phyloP scores from a whole-genome alignment of 345 rosid genomes.

The Salix udensis region DNA sequence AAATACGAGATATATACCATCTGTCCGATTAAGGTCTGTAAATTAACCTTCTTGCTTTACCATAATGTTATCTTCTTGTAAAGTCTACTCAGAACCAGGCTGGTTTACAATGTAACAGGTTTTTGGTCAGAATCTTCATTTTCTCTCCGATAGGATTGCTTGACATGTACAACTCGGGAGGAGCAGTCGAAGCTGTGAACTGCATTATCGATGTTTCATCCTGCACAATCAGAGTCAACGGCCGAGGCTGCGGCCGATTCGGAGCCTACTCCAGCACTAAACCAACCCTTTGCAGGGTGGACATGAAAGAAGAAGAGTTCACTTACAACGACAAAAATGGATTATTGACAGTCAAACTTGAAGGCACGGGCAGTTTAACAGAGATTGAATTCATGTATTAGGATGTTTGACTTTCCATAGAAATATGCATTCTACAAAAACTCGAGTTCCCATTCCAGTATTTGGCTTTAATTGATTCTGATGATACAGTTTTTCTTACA shows the following conservation, averaged over 20 bases:
- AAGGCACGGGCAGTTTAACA: slow-evolving; percentile 25
- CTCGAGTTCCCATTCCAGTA: too few relatives aligned
- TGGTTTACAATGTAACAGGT: slow-evolving; percentile 18
- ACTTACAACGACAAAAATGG: slow-evolving; percentile 40
- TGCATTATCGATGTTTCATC: slow-evolving; percentile 14
- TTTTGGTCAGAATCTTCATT: slow-evolving; percentile 27
- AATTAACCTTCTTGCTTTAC: not conserved
- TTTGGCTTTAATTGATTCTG: too few relatives aligned
- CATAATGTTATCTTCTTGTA: not conserved
- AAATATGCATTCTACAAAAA: not conserved
- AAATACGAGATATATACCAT: slow-evolving; percentile 47
- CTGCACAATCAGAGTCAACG: slow-evolving; percentile 27
- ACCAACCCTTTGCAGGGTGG: slow-evolving; percentile 53
- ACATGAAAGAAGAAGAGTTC: slow-evolving; percentile 41
- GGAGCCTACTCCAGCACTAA: slow-evolving; percentile 46
- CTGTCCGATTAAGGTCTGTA: slow-evolving; percentile 46
- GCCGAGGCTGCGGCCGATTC: slow-evolving; percentile 49
- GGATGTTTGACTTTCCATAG: not conserved
- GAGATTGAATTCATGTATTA: slow-evolving; percentile 40
- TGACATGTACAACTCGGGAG: slow-evolving; percentile 59
- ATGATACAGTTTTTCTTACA: too few relatives aligned
- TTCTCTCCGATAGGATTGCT: slow-evolving; percentile 50
- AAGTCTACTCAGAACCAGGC: not conserved
- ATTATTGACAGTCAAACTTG: slow-evolving; percentile 39
- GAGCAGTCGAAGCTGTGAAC: slow-evolving; percentile 51